Percentiles rank a stretch among this genome's conserved stretches.
phyloP scores from a whole-genome alignment of 192 early-diverging fungal species.

The Pilobolus umbonatus region DNA sequence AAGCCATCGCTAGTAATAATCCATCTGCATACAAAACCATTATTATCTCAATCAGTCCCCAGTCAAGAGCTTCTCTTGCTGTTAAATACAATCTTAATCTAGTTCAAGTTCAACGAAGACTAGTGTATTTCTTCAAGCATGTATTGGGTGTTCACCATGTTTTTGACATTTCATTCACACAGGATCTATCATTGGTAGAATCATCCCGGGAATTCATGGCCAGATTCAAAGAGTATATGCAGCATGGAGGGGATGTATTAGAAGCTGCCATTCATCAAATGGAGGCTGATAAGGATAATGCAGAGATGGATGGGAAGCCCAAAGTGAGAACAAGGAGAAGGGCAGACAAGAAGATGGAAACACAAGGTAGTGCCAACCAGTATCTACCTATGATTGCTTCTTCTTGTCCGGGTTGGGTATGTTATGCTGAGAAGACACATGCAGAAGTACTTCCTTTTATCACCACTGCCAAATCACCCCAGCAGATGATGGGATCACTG shows the following conservation, averaged over 20 bases:
- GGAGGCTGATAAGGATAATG: conserved; percentile 21
- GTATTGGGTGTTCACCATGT: conserved; percentile 78
- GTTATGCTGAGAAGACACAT: conserved; percentile 99
- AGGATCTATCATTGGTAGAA: conserved; percentile 83
- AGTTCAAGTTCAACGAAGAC: conserved; percentile 49
- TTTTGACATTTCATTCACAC: conserved; percentile 85
- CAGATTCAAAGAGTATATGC: conserved; percentile 50
- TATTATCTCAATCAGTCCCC: conserved; percentile 87
- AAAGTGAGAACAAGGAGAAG: conserved; percentile 16
- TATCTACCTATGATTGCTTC: conserved; percentile 60
- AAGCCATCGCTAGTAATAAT: conserved; percentile 24
- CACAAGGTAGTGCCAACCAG: conserved; percentile 21
- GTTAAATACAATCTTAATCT: conserved; percentile 73
- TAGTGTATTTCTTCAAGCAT: conserved; percentile 71
- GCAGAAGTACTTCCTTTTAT: conserved; percentile 83
- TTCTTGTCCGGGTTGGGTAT: conserved; percentile 88
- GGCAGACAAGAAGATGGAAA: conserved; percentile 24
- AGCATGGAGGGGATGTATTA: conserved; percentile 22
- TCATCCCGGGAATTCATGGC: conserved; percentile 86
- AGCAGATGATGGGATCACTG: conserved; percentile 94
- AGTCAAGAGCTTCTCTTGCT: conserved; percentile 86
- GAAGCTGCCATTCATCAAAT: conserved; percentile 30
- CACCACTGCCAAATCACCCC: conserved; percentile 89
- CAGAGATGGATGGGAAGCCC: conserved; percentile 15
- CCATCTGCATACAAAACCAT: conserved; percentile 48